Evolutionary conservation across 2,329 filamentous ascomycete species (phyloP).

Genomic region (Venturia asperata): DNA sequence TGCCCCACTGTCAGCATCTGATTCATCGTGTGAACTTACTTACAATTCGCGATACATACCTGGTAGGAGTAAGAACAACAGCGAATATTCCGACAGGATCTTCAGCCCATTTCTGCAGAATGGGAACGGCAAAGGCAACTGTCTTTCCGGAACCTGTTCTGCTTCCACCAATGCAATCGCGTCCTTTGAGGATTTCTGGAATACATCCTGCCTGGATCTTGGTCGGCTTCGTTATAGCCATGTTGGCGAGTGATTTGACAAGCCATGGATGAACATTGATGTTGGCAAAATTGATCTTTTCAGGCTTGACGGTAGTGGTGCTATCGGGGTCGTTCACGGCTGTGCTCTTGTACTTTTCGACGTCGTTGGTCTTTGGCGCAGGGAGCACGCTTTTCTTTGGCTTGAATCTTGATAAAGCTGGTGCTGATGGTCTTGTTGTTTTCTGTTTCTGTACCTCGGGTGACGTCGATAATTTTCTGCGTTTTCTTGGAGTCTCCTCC

Average conservation of each 20-base stretch:
- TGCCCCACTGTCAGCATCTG: slow-evolving; percentile 25
- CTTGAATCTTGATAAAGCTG: slow-evolving; percentile 13
- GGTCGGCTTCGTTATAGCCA: slow-evolving; percentile 83
- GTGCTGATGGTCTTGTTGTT: not conserved
- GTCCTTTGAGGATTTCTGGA: slow-evolving; percentile 80
- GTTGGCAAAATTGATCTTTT: slow-evolving; percentile 59
- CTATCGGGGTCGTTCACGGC: not conserved
- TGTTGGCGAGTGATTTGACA: slow-evolving; percentile 64
- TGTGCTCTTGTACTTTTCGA: not conserved
- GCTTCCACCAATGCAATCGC: slow-evolving; percentile 91
- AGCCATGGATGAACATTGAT: slow-evolving; percentile 80
- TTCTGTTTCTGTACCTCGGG: not conserved
- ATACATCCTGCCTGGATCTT: slow-evolving; percentile 91
- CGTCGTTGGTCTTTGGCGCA: not conserved
- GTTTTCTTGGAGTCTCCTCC: slow-evolving; percentile 13
- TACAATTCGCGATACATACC: slow-evolving; percentile 39
- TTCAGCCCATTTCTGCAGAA: slow-evolving; percentile 86
- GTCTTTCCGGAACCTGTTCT: slow-evolving; percentile 97
- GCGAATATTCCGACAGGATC: slow-evolving; percentile 90
- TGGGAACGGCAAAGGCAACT: slow-evolving; percentile 88
- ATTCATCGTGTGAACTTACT: too few relatives aligned
- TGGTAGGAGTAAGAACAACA: slow-evolving; percentile 80
- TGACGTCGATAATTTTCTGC: slow-evolving; percentile 14
- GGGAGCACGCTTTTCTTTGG: not conserved
- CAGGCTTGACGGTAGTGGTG: not conserved